These are phyloP conservation scores for Rhynchospora breviuscula DNA, from an alignment of 176 grass and related monocot genomes.

Conservation along the genomic window DNA sequence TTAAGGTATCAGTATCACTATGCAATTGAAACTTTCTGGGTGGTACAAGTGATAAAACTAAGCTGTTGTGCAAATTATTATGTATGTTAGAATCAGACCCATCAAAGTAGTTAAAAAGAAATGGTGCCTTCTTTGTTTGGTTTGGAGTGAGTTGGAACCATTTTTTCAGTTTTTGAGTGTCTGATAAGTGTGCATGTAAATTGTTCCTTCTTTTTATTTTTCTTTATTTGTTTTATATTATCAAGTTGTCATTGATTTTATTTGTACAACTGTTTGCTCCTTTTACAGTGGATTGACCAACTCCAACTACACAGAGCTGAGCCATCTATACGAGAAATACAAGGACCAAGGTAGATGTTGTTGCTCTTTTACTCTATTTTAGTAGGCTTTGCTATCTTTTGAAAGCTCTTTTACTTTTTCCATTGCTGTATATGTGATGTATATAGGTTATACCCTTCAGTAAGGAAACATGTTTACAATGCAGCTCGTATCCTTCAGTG, in stretches of 20 bases:
- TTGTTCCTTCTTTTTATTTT: neutral
- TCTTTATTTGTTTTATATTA: neutral
- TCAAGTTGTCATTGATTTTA: neutral
- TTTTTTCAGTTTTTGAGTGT: neutral
- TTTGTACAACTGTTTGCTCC: neutral
- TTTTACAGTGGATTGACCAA: slow-evolving; percentile 62
- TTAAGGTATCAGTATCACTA: too few species aligned
- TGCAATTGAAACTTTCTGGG: neutral
- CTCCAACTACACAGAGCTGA: slow-evolving; percentile 68
- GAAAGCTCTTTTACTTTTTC: neutral
- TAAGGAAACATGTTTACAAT: neutral
- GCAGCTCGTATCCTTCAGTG: neutral
- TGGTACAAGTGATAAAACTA: neutral
- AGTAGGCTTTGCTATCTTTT: neutral
- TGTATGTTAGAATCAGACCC: neutral
- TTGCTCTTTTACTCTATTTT: slow-evolving; percentile 12
- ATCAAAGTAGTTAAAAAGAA: neutral
- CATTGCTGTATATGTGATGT: neutral
- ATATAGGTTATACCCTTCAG: neutral
- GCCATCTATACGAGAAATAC: slow-evolving; percentile 59
- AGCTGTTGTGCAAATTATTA: too few species aligned
- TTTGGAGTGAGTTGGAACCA: neutral
- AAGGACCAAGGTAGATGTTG: slow-evolving; percentile 44
- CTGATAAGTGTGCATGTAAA: neutral
- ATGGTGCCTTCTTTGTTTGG: neutral